Conservation (phyloP, 768 basidiomycete species). For the Butyriboletus loyo region DNA sequence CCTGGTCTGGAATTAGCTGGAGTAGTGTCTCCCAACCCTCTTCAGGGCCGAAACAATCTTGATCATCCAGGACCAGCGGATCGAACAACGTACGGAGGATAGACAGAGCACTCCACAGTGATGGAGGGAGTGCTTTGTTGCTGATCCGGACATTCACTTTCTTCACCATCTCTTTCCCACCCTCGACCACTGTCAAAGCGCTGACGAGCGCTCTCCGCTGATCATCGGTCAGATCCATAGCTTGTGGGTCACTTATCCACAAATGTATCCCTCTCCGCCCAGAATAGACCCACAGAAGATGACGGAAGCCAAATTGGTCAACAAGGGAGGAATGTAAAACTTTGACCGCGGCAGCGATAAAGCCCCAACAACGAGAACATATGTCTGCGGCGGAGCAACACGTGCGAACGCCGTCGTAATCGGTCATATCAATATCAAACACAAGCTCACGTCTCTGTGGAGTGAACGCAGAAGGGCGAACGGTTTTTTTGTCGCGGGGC, state of each 20-base stretch:
- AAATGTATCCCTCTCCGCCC: constrained; percentile 97
- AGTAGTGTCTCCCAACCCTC: constrained; percentile 75
- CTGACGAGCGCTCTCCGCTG: constrained; percentile 84
- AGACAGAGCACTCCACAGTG: constrained; percentile 54
- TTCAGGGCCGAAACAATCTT: constrained; percentile 73
- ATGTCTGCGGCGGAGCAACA: constrained; percentile 92
- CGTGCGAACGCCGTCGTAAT: constrained; percentile 93
- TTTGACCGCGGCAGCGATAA: constrained; percentile 88
- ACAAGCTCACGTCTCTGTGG: constrained; percentile 89
- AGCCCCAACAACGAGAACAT: constrained; percentile 91
- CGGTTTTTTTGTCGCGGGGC: constrained; percentile 88
- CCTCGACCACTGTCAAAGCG: constrained; percentile 80
- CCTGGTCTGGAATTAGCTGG: constrained; percentile 66
- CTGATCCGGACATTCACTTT: constrained; percentile 68
- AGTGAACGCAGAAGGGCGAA: constrained; percentile 63
- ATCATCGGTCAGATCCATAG: constrained; percentile 88
- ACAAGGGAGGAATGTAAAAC: constrained; percentile 78
- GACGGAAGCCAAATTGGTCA: constrained; percentile 86
- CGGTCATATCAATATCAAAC: constrained; percentile 99
- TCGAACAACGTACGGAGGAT: constrained; percentile 56
- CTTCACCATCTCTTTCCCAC: constrained; percentile 77
- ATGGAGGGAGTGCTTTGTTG: constrained; percentile 61
- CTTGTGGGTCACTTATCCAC: constrained; percentile 91
- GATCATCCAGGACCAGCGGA: constrained; percentile 71
- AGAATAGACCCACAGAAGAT: constrained; percentile 97